Conservation (phyloP, 257 asterid genomes). For the Solanum chaucha region DNA sequence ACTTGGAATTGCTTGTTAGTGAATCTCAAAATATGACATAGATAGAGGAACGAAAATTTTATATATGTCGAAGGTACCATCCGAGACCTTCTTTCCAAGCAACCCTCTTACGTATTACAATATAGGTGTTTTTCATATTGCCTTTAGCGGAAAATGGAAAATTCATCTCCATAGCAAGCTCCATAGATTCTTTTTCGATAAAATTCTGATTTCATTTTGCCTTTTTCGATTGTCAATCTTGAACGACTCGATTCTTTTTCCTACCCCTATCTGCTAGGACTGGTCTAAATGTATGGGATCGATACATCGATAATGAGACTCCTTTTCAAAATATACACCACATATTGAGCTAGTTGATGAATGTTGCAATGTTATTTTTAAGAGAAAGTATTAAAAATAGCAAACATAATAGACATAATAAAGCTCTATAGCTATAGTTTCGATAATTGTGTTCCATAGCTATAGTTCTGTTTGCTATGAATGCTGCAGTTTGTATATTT, state of each 20-base stretch:
- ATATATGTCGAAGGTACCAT: background rate
- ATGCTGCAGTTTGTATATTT: too few relatives aligned
- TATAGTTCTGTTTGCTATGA: too few relatives aligned
- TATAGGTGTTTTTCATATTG: background rate
- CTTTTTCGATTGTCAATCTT: too few relatives aligned
- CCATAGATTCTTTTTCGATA: background rate
- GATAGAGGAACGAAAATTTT: background rate
- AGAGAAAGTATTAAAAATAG: background rate
- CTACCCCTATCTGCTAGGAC: background rate
- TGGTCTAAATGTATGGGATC: background rate
- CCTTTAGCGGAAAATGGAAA: too few relatives aligned
- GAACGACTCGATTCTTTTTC: background rate
- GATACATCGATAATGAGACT: background rate
- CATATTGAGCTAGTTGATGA: background rate
- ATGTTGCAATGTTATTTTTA: background rate
- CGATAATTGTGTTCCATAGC: background rate
- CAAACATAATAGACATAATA: too few relatives aligned
- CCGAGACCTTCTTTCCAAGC: background rate
- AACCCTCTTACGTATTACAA: background rate
- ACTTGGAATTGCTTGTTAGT: background rate
- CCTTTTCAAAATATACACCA: background rate
- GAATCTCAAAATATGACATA: background rate
- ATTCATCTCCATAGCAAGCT: background rate
- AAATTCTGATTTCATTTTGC: background rate
- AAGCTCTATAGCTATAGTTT: too few relatives aligned